Conservation (phyloP, 2,329 filamentous ascomycete genomes). For the Claviceps sp. region DNA sequence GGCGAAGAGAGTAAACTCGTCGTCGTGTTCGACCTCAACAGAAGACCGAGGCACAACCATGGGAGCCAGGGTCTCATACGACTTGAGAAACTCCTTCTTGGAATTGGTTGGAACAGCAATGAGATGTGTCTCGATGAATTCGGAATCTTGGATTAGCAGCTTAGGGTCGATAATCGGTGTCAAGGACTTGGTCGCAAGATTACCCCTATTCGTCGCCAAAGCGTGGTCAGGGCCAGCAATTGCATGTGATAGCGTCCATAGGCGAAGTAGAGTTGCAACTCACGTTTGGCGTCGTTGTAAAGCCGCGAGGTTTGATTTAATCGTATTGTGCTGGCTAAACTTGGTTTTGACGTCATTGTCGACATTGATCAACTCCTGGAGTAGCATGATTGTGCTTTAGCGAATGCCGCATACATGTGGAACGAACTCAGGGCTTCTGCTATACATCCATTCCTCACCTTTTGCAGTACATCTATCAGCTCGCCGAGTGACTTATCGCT, state of each 20-base stretch:
- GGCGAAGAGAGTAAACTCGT: constrained; percentile 78
- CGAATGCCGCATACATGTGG: neutral
- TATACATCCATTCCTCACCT: constrained; percentile 35
- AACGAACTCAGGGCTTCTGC: neutral
- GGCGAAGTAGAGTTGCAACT: constrained; percentile 13
- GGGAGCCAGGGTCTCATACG: constrained; percentile 74
- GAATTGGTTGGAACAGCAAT: constrained; percentile 70
- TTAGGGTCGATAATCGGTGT: constrained; percentile 74
- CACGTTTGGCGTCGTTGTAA: constrained; percentile 83
- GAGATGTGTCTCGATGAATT: constrained; percentile 93
- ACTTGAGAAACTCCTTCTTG: constrained; percentile 78
- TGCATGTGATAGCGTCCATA: neutral
- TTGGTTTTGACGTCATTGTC: constrained; percentile 95
- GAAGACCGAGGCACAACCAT: constrained; percentile 93
- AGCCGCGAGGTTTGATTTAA: constrained; percentile 71
- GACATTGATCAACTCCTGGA: constrained; percentile 72
- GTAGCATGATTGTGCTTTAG: neutral
- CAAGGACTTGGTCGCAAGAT: constrained; percentile 86
- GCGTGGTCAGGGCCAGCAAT: neutral
- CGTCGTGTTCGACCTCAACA: constrained; percentile 65
- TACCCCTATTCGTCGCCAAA: constrained; percentile 46
- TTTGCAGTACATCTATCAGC: constrained; percentile 76
- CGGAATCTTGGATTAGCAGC: constrained; percentile 73
- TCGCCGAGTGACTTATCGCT: constrained; percentile 82
- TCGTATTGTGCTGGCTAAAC: constrained; percentile 84